Evolutionary conservation across 805 yeast genomes (phyloP).

Genomic region (Starmerella khaoyaiensis): DNA sequence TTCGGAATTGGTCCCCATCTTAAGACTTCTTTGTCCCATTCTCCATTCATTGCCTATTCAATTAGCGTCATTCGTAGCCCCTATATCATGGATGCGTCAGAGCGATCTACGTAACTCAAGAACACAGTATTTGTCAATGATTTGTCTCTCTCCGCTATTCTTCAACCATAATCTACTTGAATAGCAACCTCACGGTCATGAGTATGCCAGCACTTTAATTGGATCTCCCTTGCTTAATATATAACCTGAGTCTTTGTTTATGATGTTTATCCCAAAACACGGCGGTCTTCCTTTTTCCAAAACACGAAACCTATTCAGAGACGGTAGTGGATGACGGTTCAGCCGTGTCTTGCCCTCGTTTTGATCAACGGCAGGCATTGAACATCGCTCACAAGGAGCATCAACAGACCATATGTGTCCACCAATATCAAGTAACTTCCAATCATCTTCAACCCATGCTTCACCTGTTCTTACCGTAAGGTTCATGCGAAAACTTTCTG

Average conservation of each 20-base stretch:
- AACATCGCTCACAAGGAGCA: slow-evolving; percentile 25
- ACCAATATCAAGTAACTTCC: slow-evolving; percentile 22
- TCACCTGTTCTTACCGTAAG: slow-evolving; percentile 24
- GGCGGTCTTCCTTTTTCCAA: slow-evolving; percentile 25
- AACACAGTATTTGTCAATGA: too few relatives aligned
- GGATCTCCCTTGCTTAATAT: slow-evolving; percentile 24
- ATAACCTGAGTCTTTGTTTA: slow-evolving; percentile 19
- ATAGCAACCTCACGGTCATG: too few relatives aligned
- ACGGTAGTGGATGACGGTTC: slow-evolving; percentile 24
- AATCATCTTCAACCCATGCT: slow-evolving; percentile 28
- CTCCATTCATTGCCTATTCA: too few relatives aligned
- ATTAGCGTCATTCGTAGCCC: too few relatives aligned
- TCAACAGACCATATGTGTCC: slow-evolving; percentile 23
- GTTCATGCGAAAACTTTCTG: slow-evolving; percentile 27
- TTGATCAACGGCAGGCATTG: slow-evolving; percentile 26
- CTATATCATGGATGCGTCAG: too few relatives aligned
- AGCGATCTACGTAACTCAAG: too few relatives aligned
- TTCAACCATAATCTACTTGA: too few relatives aligned
- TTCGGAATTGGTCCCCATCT: too few relatives aligned
- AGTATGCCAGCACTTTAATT: too few relatives aligned
- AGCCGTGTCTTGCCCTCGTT: slow-evolving; percentile 20
- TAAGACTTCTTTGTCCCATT: too few relatives aligned
- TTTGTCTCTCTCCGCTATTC: too few relatives aligned
- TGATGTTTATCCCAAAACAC: slow-evolving; percentile 25
- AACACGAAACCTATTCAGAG: slow-evolving; percentile 24